Evolutionary conservation across 805 yeast species (phyloP).

Genomic region (Spathaspora girioi): DNA sequence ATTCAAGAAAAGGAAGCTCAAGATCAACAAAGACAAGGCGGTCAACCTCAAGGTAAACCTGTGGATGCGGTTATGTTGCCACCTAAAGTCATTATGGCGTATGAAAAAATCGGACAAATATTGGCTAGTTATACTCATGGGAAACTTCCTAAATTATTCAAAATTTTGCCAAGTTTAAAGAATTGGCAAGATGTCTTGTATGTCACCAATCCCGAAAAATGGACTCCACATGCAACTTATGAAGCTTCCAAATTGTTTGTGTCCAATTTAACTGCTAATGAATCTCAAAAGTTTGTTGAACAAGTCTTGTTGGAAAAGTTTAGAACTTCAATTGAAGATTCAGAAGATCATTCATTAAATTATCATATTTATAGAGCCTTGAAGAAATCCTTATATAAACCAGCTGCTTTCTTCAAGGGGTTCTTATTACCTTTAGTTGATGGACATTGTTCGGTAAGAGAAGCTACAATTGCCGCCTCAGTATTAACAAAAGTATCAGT

Average conservation of each 20-base stretch:
- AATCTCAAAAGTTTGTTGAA: conserved; percentile 81
- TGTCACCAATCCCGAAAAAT: conserved; percentile 85
- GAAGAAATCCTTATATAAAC: conserved; percentile 91
- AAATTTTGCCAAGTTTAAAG: conserved; percentile 85
- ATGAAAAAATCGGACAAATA: conserved; percentile 85
- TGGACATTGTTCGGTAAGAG: conserved; percentile 84
- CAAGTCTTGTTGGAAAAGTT: conserved; percentile 67
- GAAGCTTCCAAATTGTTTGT: conserved; percentile 95
- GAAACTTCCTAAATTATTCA: conserved; percentile 92
- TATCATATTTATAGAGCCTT: conserved; percentile 90
- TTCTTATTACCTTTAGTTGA: conserved; percentile 88
- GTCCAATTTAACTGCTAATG: conserved; percentile 80
- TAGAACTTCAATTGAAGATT: conserved; percentile 65
- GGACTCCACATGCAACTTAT: conserved; percentile 94
- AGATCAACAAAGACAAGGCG: conserved; percentile 20
- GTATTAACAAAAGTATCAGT: conserved; percentile 84
- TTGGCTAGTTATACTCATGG: conserved; percentile 91
- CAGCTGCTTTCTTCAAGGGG: conserved; percentile 97
- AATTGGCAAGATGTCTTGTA: conserved; percentile 95
- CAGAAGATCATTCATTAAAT: conserved; percentile 75
- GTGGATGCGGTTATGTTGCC: conserved; percentile 82
- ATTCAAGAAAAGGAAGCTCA: conserved; percentile 66
- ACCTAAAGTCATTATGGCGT: conserved; percentile 94
- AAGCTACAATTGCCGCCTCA: conserved; percentile 93
- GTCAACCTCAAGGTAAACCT: conserved; percentile 28